These are phyloP conservation scores for Cercospora janseana DNA, from an alignment of 2,329 filamentous ascomycete genomes.

Conservation along the genomic window DNA sequence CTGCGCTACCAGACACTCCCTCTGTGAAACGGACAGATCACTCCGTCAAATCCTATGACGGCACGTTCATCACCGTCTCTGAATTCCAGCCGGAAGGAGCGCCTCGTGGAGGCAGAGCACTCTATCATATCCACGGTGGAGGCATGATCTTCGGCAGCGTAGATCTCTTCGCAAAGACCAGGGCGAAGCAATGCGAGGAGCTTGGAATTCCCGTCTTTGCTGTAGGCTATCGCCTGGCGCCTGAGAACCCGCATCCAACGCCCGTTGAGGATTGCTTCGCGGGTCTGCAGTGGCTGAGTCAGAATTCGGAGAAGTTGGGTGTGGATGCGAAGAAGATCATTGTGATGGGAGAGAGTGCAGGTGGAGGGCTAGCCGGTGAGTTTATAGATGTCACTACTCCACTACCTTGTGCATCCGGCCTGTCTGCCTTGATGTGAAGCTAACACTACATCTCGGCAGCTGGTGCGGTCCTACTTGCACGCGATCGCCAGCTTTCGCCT, in stretches of 20 bases:
- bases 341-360: constrained; percentile 21
- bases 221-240: constrained; percentile 26
- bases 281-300: constrained; percentile 20
- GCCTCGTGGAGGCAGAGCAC: not conserved
- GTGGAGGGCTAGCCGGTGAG: constrained; percentile 20
- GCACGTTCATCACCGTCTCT: constrained; percentile 15
- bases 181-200: constrained; percentile 8
- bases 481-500: constrained; percentile 24
- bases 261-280: constrained; percentile 27
- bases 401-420: not conserved
- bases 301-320: constrained; percentile 17
- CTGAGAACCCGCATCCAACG: constrained; percentile 25
- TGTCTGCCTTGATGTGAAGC: constrained; percentile 12
- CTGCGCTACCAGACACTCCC: constrained; percentile 10
- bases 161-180: constrained; percentile 17
- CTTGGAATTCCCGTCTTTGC: constrained; percentile 19
- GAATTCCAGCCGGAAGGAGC: constrained; percentile 19
- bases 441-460: constrained; percentile 11
- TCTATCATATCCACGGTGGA: constrained; percentile 23
- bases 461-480: constrained; percentile 27
- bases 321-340: constrained; percentile 19
- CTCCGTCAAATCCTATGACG: constrained; percentile 13
- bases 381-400: too few species aligned
- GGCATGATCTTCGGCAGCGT: constrained; percentile 24
- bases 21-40: constrained; percentile 18